Conservation (phyloP, 2,329 filamentous ascomycete species). For the Neopestalotiopsis sp. region DNA sequence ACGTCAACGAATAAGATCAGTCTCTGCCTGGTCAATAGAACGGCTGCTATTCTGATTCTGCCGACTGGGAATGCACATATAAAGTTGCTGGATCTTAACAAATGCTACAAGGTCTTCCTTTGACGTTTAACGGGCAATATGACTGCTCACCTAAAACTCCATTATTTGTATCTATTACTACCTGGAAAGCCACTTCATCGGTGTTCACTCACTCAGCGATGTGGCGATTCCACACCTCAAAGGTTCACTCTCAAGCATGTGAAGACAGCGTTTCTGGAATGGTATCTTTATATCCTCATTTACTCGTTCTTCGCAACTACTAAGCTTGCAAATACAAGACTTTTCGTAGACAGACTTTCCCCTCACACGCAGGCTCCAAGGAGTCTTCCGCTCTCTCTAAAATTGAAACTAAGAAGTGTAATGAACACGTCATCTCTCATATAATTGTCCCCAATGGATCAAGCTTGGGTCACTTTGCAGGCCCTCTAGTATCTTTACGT, state of each 20-base stretch:
- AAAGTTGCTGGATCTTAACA: no score
- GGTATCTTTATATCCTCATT: neutral
- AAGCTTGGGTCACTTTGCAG: neutral
- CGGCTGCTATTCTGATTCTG: no score
- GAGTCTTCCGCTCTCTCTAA: neutral
- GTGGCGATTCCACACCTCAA: no score
- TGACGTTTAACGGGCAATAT: no score
- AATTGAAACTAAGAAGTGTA: neutral
- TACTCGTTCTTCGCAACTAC: neutral
- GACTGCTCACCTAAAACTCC: no score
- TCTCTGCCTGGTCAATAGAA: no score
- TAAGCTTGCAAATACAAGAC: neutral
- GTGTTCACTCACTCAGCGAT: no score
- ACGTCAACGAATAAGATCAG: no score
- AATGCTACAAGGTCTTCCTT: no score
- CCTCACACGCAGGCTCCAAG: neutral
- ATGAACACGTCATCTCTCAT: conserved; percentile 6
- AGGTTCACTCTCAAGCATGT: neutral
- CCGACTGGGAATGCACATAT: no score
- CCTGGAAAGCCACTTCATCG: no score
- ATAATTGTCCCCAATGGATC: neutral
- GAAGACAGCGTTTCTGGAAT: neutral
- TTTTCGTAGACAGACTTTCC: neutral
- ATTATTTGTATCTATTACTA: no score
- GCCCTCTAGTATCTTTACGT: neutral